Conservation (phyloP, 1,139 yeast species). For the Pichia sp. region DNA sequence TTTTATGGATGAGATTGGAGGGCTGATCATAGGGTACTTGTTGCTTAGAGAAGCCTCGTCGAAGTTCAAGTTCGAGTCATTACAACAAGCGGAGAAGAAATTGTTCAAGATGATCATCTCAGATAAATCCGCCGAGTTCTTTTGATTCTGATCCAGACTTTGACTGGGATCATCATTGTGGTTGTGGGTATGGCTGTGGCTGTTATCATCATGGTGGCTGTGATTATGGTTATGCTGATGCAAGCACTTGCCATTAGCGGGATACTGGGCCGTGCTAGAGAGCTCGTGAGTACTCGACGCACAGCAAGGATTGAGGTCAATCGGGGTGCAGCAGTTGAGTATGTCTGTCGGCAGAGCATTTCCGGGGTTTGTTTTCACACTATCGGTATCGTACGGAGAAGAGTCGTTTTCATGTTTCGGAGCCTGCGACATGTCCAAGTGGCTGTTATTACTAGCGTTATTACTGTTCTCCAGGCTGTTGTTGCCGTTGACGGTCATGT, state of each 20-base stretch:
- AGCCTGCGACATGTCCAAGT: not conserved
- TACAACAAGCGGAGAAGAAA: conserved; percentile 15
- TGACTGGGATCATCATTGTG: not conserved
- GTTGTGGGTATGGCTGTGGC: not conserved
- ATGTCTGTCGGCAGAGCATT: not conserved
- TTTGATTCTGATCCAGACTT: not conserved
- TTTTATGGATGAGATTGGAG: conserved; percentile 3
- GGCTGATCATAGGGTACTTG: conserved; percentile 2
- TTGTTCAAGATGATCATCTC: conserved; percentile 13
- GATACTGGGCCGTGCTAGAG: not conserved
- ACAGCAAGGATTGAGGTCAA: conserved; percentile 12
- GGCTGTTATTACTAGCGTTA: no score
- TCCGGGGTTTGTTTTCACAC: not conserved
- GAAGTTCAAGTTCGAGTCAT: not conserved
- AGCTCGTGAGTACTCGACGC: not conserved
- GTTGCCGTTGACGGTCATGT: not conserved
- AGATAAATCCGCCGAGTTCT: conserved; percentile 4
- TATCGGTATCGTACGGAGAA: conserved; percentile 1
- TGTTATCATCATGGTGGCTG: not conserved
- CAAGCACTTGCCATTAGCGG: not conserved
- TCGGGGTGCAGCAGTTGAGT: conserved; percentile 9
- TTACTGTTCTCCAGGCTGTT: not conserved
- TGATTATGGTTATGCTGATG: not conserved
- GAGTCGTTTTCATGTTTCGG: not conserved
- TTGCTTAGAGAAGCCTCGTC: not conserved